Base-by-base conservation (phyloP, 2,329 filamentous ascomycete genomes). In the Thelonectria discophora region DNA sequence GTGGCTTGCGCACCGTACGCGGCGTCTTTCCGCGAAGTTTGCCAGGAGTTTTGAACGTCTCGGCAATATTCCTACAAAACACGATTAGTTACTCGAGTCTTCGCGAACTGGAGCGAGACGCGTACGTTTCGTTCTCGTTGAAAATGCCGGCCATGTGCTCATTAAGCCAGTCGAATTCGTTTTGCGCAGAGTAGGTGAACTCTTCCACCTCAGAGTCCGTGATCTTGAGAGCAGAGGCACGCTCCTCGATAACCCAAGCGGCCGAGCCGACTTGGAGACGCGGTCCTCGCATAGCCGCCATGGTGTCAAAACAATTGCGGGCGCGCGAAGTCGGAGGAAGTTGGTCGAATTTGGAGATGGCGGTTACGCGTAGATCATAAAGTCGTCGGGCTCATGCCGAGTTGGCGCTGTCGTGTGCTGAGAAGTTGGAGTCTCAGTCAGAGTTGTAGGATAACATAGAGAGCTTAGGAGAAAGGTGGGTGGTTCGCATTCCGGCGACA, bases 111-210 rank as follows among this genome's bases (percentile, higher is more conserved):
- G 40, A 49, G 40, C 42, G 42, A 24, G 17, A 65, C 65, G 54
- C 74, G 73, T 86, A 97, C 95, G 93, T 87, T 78, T 94, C 88
- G 73, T 93, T 91, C 70, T 90, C 88, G 72, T 89, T 90, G 76
- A 98, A 97, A 73, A 99, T 92, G 65, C 97, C 93, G 51, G 88
- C 88, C 94, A 99, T 97, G 77, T 99, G 95, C 80, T 98, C 95
- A 74, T 99, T 98, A 71, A 99, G 83, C 95, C 95, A 99, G 75
- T 98, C 94, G 73, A 98, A 82, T 77, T 99, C 95, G 78, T 98
- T 97, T 60, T 92, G 88, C 64, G 92, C 94, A 30, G 93, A 93
- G 79, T 92, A 98, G 45, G 91, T 88, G 74, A 98, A 96, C 79
- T 99, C 96, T 69, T 98, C 94, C 56, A 92, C 86, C 77, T 98